phyloP scores from a whole-genome alignment of 345 rosid genomes.

The Syzygium grande region DNA sequence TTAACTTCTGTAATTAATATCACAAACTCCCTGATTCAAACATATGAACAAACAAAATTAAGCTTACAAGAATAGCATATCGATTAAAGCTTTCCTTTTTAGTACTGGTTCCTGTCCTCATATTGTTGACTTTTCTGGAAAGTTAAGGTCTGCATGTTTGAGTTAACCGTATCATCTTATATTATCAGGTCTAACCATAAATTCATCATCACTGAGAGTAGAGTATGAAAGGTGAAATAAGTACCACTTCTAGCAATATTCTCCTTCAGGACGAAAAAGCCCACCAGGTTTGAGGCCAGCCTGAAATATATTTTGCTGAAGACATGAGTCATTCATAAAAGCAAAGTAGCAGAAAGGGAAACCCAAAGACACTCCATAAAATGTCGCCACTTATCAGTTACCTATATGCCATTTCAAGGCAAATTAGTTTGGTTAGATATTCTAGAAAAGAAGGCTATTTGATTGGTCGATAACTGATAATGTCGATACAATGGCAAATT shows the following conservation, averaged over 20 bases:
- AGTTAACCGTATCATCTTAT: neutral
- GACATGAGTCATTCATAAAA: neutral
- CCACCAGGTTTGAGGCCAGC: slow-evolving; percentile 87
- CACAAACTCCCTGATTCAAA: neutral
- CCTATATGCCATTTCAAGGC: neutral
- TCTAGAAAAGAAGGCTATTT: neutral
- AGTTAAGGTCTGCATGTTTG: neutral
- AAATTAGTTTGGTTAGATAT: neutral
- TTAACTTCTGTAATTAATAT: neutral
- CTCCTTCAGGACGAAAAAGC: slow-evolving; percentile 75
- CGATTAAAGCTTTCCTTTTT: neutral
- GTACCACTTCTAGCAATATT: slow-evolving; percentile 77
- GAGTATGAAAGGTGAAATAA: neutral
- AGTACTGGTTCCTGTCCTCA: neutral
- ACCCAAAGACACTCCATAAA: neutral
- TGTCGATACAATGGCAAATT: neutral
- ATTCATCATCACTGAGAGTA: neutral
- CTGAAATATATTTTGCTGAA: slow-evolving; percentile 25
- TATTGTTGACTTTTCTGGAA: neutral
- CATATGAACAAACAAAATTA: neutral
- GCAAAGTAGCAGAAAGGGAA: neutral
- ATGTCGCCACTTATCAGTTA: neutral
- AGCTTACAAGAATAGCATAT: neutral
- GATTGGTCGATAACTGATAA: neutral
- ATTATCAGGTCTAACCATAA: neutral